A percentile compares a stretch with the other conserved stretches of the same genome.
Conservation (phyloP, 2,329 filamentous ascomycete genomes). For the Colletotrichum orchidophilum region DNA sequence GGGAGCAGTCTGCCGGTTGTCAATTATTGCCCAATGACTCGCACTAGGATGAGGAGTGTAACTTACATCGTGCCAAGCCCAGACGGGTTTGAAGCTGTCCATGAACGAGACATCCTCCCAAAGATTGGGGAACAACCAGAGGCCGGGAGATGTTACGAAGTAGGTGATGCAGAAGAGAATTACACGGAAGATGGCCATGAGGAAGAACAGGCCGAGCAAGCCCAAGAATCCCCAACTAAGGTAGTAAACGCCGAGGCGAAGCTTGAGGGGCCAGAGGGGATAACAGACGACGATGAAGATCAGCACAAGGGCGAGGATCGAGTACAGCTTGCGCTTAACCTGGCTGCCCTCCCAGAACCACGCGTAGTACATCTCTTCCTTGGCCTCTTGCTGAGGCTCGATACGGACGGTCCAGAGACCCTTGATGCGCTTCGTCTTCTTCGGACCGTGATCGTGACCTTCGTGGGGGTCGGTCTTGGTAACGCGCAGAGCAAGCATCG, state of each 20-base stretch:
- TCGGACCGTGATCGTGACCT: constrained; percentile 75
- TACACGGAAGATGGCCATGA: constrained; percentile 95
- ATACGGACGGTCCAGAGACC: constrained; percentile 96
- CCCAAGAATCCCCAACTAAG: constrained; percentile 93
- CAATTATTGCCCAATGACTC: background rate
- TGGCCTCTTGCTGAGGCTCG: constrained; percentile 92
- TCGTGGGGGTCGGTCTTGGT: constrained; percentile 82
- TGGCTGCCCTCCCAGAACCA: constrained; percentile 97
- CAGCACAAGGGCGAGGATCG: constrained; percentile 79
- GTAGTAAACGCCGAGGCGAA: constrained; percentile 97
- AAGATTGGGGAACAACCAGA: constrained; percentile 98
- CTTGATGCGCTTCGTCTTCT: constrained; percentile 89
- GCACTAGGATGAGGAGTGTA: background rate
- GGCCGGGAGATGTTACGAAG: constrained; percentile 82
- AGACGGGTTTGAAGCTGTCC: constrained; percentile 94
- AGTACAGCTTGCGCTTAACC: constrained; percentile 93
- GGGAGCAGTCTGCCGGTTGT: constrained; percentile 44
- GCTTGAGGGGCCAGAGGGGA: constrained; percentile 91
- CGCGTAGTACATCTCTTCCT: constrained; percentile 90
- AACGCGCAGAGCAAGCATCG: constrained; percentile 91
- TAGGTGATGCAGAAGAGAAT: constrained; percentile 95
- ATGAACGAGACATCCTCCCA: constrained; percentile 99
- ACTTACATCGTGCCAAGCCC: constrained; percentile 97
- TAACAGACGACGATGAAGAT: constrained; percentile 95
- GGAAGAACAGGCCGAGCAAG: constrained; percentile 91